phyloP scores from a whole-genome alignment of 108 stramenopile genomes.

The Nannochloropsis salina region DNA sequence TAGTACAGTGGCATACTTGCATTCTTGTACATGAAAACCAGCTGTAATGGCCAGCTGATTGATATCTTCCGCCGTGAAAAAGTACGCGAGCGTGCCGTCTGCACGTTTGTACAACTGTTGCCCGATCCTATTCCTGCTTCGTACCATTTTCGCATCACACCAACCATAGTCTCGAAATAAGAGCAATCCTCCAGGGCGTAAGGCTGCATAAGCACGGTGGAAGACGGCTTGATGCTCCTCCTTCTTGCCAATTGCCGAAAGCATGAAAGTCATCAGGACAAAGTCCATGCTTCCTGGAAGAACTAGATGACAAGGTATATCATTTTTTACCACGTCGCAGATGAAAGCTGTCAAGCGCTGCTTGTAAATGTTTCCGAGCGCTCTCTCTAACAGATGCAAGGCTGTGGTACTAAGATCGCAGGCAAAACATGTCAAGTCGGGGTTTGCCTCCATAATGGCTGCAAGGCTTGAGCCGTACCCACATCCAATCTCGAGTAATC shows the following conservation, averaged over 20 bases:
- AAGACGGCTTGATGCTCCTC: constrained; percentile 24
- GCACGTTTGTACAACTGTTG: constrained; percentile 29
- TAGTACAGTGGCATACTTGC: not conserved
- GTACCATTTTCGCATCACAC: constrained; percentile 72
- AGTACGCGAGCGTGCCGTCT: constrained; percentile 46
- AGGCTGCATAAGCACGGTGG: constrained; percentile 9
- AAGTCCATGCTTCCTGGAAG: constrained; percentile 45
- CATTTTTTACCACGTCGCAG: not conserved
- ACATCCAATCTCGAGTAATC: not conserved
- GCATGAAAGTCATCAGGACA: constrained; percentile 67
- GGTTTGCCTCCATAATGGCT: not conserved
- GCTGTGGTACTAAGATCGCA: not conserved
- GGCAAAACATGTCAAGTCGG: not conserved
- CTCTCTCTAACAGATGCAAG: not conserved
- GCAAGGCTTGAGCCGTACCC: constrained; percentile 7
- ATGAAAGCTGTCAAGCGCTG: not conserved
- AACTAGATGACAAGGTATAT: not conserved
- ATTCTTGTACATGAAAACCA: constrained; percentile 35
- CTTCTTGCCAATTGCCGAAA: constrained; percentile 65
- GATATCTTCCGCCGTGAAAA: constrained; percentile 41
- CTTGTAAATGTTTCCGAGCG: not conserved
- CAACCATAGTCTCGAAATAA: constrained; percentile 79
- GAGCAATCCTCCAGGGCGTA: constrained; percentile 64
- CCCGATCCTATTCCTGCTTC: constrained; percentile 24
- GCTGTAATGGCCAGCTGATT: not conserved